A percentile compares a stretch with the other conserved stretches of the same genome.
Conservation (phyloP, 805 yeast genomes). For the Barnettozyma californica region DNA sequence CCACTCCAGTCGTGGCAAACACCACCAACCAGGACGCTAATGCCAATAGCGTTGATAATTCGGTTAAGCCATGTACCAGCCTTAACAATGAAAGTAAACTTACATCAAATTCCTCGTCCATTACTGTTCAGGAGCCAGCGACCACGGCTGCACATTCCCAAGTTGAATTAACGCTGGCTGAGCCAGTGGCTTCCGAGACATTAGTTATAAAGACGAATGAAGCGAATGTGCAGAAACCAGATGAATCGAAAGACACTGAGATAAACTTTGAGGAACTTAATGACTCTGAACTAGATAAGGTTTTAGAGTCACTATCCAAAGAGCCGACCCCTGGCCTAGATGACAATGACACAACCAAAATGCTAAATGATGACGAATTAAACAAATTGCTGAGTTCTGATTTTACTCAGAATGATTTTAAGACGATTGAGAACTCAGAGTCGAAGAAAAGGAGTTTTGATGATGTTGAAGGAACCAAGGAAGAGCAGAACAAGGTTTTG, state of each 20-base stretch:
- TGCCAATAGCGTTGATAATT: no score
- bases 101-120: neutral
- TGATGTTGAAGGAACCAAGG: conserved; percentile 4
- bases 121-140: neutral
- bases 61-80: neutral
- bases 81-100: neutral
- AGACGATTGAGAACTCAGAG: neutral
- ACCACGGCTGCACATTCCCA: neutral
- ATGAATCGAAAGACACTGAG: neutral
- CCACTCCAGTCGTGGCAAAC: neutral
- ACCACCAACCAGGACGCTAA: neutral
- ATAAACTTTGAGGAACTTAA: conserved; percentile 14
- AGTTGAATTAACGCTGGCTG: neutral
- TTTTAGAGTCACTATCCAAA: conserved; percentile 23
- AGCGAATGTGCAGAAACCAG: neutral
- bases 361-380: conserved; percentile 24
- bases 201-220: neutral
- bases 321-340: conserved; percentile 25
- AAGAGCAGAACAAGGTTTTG: conserved; percentile 1
- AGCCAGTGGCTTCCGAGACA: neutral
- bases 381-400: conserved; percentile 21
- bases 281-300: conserved; percentile 25
- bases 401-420: conserved; percentile 11
- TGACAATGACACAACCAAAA: conserved; percentile 7
- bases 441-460: conserved; percentile 11